Evolutionary conservation across 140 eudicot genomes (phyloP).

Genomic region (Erigeron philadelphicus): DNA sequence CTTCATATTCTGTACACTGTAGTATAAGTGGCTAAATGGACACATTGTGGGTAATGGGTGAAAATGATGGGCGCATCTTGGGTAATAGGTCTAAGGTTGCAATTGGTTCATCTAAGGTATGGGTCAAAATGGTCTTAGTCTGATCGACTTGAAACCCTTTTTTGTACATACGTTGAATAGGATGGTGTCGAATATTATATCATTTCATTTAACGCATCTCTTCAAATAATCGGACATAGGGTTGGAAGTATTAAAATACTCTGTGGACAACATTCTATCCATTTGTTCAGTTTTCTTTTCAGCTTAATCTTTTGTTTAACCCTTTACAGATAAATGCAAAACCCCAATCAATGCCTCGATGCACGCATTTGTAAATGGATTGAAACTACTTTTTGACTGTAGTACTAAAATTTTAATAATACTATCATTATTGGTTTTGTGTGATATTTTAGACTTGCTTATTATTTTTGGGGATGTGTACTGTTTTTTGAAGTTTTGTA

Average conservation of each 20-base stretch:
- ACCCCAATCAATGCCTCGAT: too few species aligned
- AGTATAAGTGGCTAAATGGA: not conserved
- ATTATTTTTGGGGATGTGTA: not conserved
- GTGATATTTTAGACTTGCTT: not conserved
- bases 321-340: too few species aligned
- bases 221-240: not conserved
- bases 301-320: too few species aligned
- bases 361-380: too few species aligned
- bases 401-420: too few species aligned
- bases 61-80: too few species aligned
- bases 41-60: not conserved
- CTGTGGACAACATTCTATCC: not conserved
- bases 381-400: too few species aligned
- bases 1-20: not conserved
- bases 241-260: not conserved
- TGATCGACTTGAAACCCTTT: not conserved
- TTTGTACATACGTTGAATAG: too few species aligned
- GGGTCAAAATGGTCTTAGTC: not conserved
- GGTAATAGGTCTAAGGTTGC: not conserved
- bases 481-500: constrained; percentile 5
- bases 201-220: too few species aligned
- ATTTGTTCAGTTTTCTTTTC: not conserved
- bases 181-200: too few species aligned
- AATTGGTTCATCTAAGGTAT: too few species aligned
- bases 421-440: too few species aligned